A percentile compares a stretch with the other conserved stretches of the same genome.
Conservation (phyloP, 2,329 filamentous ascomycete species). For the Pezicula carpinea region DNA sequence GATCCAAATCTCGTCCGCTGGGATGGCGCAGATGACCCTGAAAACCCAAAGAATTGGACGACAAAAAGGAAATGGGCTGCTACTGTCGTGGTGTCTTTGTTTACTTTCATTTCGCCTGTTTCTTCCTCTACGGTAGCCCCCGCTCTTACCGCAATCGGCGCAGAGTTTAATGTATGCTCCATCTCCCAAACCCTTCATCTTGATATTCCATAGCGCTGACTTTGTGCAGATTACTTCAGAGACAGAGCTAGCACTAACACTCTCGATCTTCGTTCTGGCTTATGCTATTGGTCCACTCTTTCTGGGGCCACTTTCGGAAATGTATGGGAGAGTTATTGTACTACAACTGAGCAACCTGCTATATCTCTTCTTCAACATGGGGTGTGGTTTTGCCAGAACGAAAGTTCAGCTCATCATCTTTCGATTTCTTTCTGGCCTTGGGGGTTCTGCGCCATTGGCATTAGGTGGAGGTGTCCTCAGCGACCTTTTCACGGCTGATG, state of each 20-base stretch:
- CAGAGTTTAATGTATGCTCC: constrained; percentile 43
- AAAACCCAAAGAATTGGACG: constrained; percentile 15
- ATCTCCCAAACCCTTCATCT: constrained; percentile 9
- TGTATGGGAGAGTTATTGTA: constrained; percentile 38
- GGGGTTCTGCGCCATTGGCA: constrained; percentile 38
- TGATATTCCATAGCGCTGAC: neutral
- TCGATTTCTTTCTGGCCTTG: constrained; percentile 42
- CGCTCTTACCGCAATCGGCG: constrained; percentile 35
- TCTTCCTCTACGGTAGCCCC: constrained; percentile 11
- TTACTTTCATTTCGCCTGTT: constrained; percentile 10
- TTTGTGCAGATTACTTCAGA: constrained; percentile 21
- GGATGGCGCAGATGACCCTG: constrained; percentile 12
- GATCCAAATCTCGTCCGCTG: constrained; percentile 11
- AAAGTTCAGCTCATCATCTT: constrained; percentile 37
- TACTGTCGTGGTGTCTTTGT: constrained; percentile 32
- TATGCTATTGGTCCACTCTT: constrained; percentile 42
- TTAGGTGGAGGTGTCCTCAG: constrained; percentile 36
- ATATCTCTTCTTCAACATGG: constrained; percentile 48
- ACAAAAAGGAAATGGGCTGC: constrained; percentile 38
- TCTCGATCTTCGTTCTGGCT: constrained; percentile 38
- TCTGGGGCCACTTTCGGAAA: constrained; percentile 55
- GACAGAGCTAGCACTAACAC: constrained; percentile 42
- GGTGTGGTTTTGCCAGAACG: constrained; percentile 39
- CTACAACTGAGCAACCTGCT: constrained; percentile 40
- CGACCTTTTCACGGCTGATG: constrained; percentile 40